Percentiles rank a stretch among this genome's conserved stretches.
Evolutionary conservation across 306 rosid genomes (phyloP).

Genomic region (Hippophae rhamnoides): DNA sequence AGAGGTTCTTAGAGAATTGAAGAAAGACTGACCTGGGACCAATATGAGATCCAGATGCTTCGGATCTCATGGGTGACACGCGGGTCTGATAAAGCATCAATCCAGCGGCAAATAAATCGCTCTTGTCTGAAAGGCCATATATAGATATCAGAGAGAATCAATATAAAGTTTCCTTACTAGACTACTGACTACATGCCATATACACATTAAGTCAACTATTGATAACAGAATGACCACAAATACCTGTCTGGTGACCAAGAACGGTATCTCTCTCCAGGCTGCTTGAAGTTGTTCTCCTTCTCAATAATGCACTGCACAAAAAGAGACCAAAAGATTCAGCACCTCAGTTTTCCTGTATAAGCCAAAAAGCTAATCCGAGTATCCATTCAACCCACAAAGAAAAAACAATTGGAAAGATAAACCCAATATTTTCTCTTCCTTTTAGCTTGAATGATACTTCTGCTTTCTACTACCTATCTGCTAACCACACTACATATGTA

Average conservation of each 20-base stretch:
- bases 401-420: no score
- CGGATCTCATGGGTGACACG: conserved; percentile 87
- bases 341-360: background rate
- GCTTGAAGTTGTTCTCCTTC: conserved; percentile 3
- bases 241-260: no score
- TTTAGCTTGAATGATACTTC: no score
- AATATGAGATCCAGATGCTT: conserved; percentile 69
- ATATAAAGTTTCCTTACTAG: background rate
- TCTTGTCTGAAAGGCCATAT: conserved; percentile 54
- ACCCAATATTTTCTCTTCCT: no score
- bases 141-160: background rate
- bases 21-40: conserved; percentile 65
- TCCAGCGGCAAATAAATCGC: conserved; percentile 56
- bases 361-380: no score
- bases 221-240: no score
- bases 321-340: background rate
- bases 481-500: no score
- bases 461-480: no score
- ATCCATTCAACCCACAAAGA: no score
- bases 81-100: conserved; percentile 57
- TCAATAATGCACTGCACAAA: conserved; percentile 46
- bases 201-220: no score
- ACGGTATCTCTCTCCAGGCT: no score
- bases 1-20: conserved; percentile 2
- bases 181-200: no score